A percentile compares a stretch with the other conserved stretches of the same genome.
Evolutionary conservation across 768 basidiomycete species (phyloP).

Genomic region (Kwoniella shandongensis): DNA sequence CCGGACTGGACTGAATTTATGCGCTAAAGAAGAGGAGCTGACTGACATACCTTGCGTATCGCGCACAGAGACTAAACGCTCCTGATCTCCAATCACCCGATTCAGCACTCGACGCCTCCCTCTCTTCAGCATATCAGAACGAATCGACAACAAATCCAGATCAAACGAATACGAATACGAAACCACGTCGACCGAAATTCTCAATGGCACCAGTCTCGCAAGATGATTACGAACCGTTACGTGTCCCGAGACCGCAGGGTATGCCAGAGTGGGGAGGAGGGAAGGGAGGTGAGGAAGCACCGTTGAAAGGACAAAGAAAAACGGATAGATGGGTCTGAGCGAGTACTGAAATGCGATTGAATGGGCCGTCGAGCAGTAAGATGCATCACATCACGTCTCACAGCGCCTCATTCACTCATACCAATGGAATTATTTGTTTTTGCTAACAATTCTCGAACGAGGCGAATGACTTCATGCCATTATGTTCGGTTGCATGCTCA

Average conservation of each 20-base stretch:
- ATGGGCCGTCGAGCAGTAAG: too few relatives aligned
- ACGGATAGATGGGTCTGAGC: slow-evolving; percentile 42
- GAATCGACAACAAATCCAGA: slow-evolving; percentile 61
- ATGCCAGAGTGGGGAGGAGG: slow-evolving; percentile 81
- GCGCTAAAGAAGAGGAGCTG: too few relatives aligned
- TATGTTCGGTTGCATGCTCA: not conserved
- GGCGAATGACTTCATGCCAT: not conserved
- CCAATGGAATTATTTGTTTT: too few relatives aligned
- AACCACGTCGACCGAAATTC: slow-evolving; percentile 27
- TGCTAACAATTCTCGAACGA: too few relatives aligned
- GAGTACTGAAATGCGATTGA: too few relatives aligned
- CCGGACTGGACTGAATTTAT: too few relatives aligned
- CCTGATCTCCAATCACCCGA: slow-evolving; percentile 5
- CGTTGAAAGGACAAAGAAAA: slow-evolving; percentile 38
- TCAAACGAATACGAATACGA: slow-evolving; percentile 59
- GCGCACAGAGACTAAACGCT: slow-evolving; percentile 24
- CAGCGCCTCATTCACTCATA: too few relatives aligned
- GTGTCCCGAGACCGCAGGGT: slow-evolving; percentile 78
- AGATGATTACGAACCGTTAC: slow-evolving; percentile 78
- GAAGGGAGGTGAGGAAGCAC: slow-evolving; percentile 36
- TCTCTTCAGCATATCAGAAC: slow-evolving; percentile 7
- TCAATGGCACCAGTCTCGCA: slow-evolving; percentile 53
- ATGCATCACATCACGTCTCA: too few relatives aligned
- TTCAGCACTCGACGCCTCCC: not conserved
- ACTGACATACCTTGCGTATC: not conserved